Evolutionary conservation across 345 rosid genomes (phyloP).

Genomic region (Limnanthes douglasii): DNA sequence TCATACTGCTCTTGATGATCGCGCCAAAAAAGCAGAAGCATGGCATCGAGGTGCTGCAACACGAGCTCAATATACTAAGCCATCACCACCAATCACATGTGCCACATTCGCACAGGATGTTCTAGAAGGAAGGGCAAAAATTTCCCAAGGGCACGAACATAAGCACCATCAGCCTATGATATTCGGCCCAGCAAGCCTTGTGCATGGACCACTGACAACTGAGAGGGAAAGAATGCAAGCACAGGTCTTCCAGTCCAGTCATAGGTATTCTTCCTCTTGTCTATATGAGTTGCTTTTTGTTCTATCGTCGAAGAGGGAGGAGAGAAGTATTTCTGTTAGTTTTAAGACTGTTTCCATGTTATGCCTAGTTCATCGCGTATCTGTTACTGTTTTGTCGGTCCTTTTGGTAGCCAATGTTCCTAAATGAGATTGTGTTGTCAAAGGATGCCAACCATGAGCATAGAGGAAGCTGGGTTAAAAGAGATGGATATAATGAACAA

Average conservation of each 20-base stretch:
- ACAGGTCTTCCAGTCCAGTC: constrained; percentile 72
- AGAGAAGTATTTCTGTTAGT: not conserved
- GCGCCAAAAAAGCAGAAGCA: constrained; percentile 53
- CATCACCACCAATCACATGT: constrained; percentile 79
- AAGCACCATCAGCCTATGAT: constrained; percentile 81
- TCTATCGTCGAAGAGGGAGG: not conserved
- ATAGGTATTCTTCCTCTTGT: constrained; percentile 29
- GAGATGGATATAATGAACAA: constrained; percentile 94
- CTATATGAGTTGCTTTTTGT: not conserved
- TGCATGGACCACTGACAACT: constrained; percentile 37
- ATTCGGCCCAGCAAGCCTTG: constrained; percentile 86
- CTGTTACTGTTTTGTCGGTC: no score
- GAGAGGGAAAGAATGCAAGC: constrained; percentile 88
- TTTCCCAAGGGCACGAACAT: constrained; percentile 75
- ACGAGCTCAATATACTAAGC: constrained; percentile 42
- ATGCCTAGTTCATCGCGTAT: not conserved
- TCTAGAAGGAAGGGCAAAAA: constrained; percentile 80
- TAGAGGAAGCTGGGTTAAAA: constrained; percentile 90
- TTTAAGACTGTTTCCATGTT: constrained; percentile 1
- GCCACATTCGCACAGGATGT: constrained; percentile 98
- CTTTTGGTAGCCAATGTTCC: no score
- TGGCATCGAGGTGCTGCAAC: constrained; percentile 89
- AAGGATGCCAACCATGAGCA: constrained; percentile 98
- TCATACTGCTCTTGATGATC: constrained; percentile 59
- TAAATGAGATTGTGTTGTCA: constrained; percentile 1